Evolutionary conservation across 805 yeast species (phyloP).

Genomic region (Candida dendrica): DNA sequence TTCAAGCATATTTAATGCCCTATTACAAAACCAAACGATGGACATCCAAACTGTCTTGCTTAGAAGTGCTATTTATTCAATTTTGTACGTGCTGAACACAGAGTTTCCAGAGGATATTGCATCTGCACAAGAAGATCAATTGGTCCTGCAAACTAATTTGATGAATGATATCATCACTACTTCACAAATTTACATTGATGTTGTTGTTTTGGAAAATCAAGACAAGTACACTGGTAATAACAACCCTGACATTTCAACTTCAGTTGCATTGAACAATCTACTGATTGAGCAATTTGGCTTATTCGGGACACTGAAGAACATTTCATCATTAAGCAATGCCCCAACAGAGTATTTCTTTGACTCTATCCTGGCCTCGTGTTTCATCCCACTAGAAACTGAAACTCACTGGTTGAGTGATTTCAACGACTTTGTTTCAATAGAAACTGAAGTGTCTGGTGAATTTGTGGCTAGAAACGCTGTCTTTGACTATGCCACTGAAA

Average conservation of each 20-base stretch:
- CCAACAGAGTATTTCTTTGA: conserved; percentile 10
- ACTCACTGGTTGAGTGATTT: conserved; percentile 52
- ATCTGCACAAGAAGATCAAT: not conserved
- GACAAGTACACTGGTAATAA: conserved; percentile 1
- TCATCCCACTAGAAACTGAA: conserved; percentile 25
- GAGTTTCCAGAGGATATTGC: conserved; percentile 16
- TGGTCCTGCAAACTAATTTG: conserved; percentile 1
- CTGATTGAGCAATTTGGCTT: conserved; percentile 28
- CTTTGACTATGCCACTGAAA: conserved; percentile 46
- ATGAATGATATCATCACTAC: conserved; percentile 9
- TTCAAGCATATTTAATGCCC: conserved; percentile 15
- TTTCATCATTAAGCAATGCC: not conserved
- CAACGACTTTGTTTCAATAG: conserved; percentile 65
- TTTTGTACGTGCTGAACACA: conserved; percentile 10
- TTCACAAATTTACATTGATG: conserved; percentile 6
- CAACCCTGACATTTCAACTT: conserved; percentile 11
- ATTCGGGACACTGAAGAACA: conserved; percentile 17
- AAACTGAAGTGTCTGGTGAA: conserved; percentile 58
- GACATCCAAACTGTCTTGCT: conserved; percentile 7
- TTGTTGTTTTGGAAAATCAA: conserved; percentile 8
- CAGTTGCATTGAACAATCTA: conserved; percentile 14
- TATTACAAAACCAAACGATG: conserved; percentile 4
- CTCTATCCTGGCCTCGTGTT: conserved; percentile 10
- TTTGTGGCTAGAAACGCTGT: conserved; percentile 53
- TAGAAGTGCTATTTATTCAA: conserved; percentile 4